Evolutionary conservation across 2,329 filamentous ascomycete genomes (phyloP).

Genomic region (Neophaeococcomyces mojaviensis): DNA sequence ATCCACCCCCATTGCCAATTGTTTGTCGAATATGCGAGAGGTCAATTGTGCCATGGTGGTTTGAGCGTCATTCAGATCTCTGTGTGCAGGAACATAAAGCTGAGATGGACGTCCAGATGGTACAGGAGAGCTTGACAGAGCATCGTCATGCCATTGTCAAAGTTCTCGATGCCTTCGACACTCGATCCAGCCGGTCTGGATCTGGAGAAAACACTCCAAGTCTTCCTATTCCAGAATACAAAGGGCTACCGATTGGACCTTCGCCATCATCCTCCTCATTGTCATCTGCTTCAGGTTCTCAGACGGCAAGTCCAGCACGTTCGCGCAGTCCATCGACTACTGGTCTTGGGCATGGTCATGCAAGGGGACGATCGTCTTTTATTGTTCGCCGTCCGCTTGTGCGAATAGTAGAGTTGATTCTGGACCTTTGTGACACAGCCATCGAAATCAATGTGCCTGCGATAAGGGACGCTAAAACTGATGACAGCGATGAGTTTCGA

Average conservation of each 20-base stretch:
- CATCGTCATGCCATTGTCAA: conserved; percentile 92
- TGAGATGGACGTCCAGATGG: conserved; percentile 95
- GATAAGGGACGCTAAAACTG: conserved; percentile 71
- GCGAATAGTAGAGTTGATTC: conserved; percentile 85
- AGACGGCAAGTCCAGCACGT: conserved; percentile 51
- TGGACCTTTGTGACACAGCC: conserved; percentile 92
- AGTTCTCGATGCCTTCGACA: conserved; percentile 85
- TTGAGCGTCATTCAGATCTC: conserved; percentile 95
- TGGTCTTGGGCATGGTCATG: conserved; percentile 73
- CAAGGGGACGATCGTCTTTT: conserved; percentile 82
- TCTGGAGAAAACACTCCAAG: conserved; percentile 41
- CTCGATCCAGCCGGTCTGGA: conserved; percentile 58
- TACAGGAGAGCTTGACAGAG: conserved; percentile 84
- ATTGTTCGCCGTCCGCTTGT: conserved; percentile 82
- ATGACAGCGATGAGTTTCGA: conserved; percentile 65
- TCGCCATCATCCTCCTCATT: conserved; percentile 62
- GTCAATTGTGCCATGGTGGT: conserved; percentile 98
- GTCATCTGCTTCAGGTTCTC: conserved; percentile 60
- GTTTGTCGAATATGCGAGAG: conserved; percentile 96
- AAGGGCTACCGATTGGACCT: conserved; percentile 65
- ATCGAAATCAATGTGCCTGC: conserved; percentile 90
- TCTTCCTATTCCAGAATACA: conserved; percentile 63
- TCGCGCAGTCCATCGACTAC: conserved; percentile 54
- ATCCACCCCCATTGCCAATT: conserved; percentile 74
- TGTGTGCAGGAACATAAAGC: conserved; percentile 93